Conservation (phyloP, 106 monocot species). For the Platanthera zijinensis region DNA sequence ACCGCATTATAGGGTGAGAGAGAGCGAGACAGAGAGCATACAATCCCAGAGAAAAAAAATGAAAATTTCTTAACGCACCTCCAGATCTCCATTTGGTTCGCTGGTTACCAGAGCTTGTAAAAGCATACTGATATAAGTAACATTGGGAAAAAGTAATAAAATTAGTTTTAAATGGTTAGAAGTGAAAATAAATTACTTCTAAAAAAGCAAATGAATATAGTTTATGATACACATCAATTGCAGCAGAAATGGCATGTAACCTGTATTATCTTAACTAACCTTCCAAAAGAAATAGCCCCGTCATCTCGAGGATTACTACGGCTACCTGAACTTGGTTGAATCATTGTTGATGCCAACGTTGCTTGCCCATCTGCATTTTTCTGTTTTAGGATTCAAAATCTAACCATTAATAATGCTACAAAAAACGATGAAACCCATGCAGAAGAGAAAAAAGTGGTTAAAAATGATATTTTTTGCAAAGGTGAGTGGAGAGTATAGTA, state of each 20-base stretch:
- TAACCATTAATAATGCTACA: not conserved
- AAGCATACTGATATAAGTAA: slow-evolving; percentile 59
- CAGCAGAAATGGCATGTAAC: slow-evolving; percentile 3
- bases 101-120: slow-evolving; percentile 61
- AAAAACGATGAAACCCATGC: not conserved
- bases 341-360: slow-evolving; percentile 71
- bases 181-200: not conserved
- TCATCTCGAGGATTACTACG: slow-evolving; percentile 28
- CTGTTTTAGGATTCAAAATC: slow-evolving; percentile 28
- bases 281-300: slow-evolving; percentile 71
- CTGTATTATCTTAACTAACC: slow-evolving; percentile 31
- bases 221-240: not conserved
- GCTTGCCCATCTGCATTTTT: slow-evolving; percentile 75
- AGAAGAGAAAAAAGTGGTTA: not conserved
- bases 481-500: not conserved
- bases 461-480: not conserved
- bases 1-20: too few relatives aligned
- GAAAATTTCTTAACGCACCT: slow-evolving; percentile 36
- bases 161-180: slow-evolving; percentile 7
- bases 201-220: not conserved
- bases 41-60: not conserved
- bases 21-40: too few relatives aligned
- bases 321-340: slow-evolving; percentile 23
- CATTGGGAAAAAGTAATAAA: not conserved
- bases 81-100: slow-evolving; percentile 62